Evolutionary conservation across 208 protist species (phyloP).

Genomic region (Leishmania mexicana): DNA sequence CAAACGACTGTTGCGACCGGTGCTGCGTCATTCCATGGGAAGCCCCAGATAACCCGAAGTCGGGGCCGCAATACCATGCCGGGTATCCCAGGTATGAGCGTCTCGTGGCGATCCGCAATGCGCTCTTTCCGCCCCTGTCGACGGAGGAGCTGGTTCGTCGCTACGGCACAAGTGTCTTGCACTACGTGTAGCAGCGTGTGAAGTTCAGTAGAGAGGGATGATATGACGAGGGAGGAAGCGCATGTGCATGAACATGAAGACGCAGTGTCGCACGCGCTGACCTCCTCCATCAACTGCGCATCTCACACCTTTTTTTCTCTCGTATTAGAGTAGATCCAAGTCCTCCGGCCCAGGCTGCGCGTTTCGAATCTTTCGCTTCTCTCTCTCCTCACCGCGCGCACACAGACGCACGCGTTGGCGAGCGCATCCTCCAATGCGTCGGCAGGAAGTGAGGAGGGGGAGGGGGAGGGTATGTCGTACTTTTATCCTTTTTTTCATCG

Average conservation of each 20-base stretch:
- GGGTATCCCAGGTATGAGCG: constrained; percentile 77
- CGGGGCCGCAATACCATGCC: constrained; percentile 5
- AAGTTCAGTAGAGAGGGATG: neutral
- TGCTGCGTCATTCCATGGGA: constrained; percentile 77
- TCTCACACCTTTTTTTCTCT: neutral
- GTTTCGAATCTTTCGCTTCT: neutral
- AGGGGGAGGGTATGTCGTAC: neutral
- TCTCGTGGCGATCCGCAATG: constrained; percentile 47
- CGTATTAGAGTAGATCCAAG: constrained; percentile 1
- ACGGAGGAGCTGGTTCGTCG: constrained; percentile 72
- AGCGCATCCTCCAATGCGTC: neutral
- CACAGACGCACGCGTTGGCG: neutral
- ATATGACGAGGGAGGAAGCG: neutral
- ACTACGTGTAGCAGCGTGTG: neutral
- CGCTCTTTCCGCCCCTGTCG: constrained; percentile 74
- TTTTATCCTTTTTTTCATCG: neutral
- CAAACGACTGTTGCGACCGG: constrained; percentile 81
- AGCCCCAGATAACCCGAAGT: constrained; percentile 13
- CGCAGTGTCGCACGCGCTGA: neutral
- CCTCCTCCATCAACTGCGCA: neutral
- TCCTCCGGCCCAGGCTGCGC: neutral
- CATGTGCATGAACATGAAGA: neutral
- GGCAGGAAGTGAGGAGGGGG: neutral
- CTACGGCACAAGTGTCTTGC: constrained; percentile 51
- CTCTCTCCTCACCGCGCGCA: too few relatives aligned